Conservation (phyloP, 1,139 yeast species). For the Pichia sp. region DNA sequence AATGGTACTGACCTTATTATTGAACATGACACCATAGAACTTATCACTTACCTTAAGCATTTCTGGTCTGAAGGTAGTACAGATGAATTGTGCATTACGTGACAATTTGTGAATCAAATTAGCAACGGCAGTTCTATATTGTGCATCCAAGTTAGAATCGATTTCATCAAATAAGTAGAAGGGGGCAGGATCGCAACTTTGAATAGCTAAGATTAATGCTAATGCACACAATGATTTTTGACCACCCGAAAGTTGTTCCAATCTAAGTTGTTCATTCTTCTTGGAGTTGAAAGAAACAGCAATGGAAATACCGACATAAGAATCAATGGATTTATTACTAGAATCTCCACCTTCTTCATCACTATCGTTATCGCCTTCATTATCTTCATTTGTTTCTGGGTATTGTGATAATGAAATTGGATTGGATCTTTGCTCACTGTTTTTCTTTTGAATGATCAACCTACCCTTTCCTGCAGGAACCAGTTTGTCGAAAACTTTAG, state of each 20-base stretch:
- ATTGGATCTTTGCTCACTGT: conserved; percentile 23
- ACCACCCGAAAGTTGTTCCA: conserved; percentile 94
- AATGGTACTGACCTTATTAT: conserved; percentile 79
- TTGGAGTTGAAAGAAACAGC: conserved; percentile 89
- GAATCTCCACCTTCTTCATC: conserved; percentile 24
- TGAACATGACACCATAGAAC: conserved; percentile 84
- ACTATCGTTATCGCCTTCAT: conserved; percentile 29
- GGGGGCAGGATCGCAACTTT: conserved; percentile 95
- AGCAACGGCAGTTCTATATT: conserved; percentile 89
- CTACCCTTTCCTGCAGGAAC: conserved; percentile 86
- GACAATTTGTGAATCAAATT: conserved; percentile 66
- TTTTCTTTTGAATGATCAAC: conserved; percentile 59
- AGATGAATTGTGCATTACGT: conserved; percentile 77
- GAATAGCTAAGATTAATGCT: conserved; percentile 90
- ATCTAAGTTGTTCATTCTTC: conserved; percentile 80
- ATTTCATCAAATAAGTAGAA: conserved; percentile 94
- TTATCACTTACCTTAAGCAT: conserved; percentile 85
- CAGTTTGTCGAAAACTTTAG: conserved; percentile 69
- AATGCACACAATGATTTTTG: conserved; percentile 95
- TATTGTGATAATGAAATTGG: conserved; percentile 20
- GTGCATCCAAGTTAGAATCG: conserved; percentile 94
- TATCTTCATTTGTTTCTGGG: conserved; percentile 26
- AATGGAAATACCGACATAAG: conserved; percentile 80
- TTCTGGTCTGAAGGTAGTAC: conserved; percentile 95
- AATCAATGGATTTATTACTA: conserved; percentile 33